Percentiles rank a stretch among this genome's conserved stretches.
These are phyloP conservation scores for Pseudocercospora macadamiae DNA, from an alignment of 2,329 filamentous ascomycete species.

Conservation along the genomic window DNA sequence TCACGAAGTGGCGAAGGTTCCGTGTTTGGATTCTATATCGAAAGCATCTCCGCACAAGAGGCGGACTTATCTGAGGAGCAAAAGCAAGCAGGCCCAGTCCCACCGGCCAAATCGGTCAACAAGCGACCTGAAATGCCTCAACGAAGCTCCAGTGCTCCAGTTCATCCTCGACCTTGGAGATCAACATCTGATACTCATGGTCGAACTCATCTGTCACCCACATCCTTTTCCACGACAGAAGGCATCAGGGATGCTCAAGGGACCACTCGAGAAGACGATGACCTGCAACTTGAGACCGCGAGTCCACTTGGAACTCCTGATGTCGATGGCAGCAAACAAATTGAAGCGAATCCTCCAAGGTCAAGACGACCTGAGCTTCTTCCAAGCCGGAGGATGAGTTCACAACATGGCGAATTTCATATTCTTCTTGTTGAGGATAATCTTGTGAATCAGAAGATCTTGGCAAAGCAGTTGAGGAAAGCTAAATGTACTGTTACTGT, in stretches of 20 bases:
- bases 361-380: background rate
- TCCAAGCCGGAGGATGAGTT: background rate
- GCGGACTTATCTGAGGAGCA: background rate
- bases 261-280: background rate
- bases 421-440: slow-evolving; percentile 31
- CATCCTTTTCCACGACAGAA: background rate
- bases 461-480: slow-evolving; percentile 26
- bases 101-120: background rate
- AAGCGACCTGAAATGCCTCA: background rate
- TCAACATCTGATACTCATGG: background rate
- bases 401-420: background rate
- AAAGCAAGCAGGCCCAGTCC: background rate
- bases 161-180: background rate
- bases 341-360: background rate
- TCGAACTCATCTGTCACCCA: background rate
- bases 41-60: slow-evolving; percentile 40
- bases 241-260: background rate
- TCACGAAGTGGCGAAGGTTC: slow-evolving; percentile 62
- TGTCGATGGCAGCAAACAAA: background rate
- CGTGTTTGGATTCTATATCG: slow-evolving; percentile 68
- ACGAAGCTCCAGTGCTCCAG: background rate
- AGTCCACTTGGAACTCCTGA: background rate
- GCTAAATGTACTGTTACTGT: slow-evolving; percentile 28
- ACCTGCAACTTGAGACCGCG: background rate
- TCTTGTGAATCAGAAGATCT: slow-evolving; percentile 33